These are phyloP conservation scores for Suhomyces ambrosiae DNA, from an alignment of 1,139 yeast species.

Conservation along the genomic window DNA sequence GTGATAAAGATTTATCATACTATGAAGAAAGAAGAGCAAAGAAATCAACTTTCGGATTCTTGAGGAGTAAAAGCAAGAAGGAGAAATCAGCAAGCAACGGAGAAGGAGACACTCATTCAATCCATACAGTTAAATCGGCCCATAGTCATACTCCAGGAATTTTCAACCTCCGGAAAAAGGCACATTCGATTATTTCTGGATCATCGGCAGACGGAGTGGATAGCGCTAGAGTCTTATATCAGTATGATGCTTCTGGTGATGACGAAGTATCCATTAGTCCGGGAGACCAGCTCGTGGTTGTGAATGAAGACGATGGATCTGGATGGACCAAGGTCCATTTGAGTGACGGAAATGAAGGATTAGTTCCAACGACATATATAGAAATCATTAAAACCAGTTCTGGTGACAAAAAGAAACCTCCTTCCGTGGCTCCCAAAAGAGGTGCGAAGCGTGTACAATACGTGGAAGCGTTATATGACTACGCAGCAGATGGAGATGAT, in stretches of 20 bases:
- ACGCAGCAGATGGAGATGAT: conserved; percentile 79
- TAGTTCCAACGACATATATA: conserved; percentile 88
- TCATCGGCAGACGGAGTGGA: conserved; percentile 18
- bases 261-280: conserved; percentile 70
- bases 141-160: conserved; percentile 33
- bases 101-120: conserved; percentile 28
- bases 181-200: conserved; percentile 26
- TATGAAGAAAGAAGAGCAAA: conserved; percentile 47
- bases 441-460: conserved; percentile 69
- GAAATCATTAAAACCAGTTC: conserved; percentile 36
- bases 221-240: conserved; percentile 60
- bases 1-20: conserved; percentile 66
- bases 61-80: conserved; percentile 27
- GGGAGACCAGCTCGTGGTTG: conserved; percentile 62
- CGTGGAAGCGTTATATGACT: conserved; percentile 77
- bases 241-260: conserved; percentile 67
- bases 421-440: conserved; percentile 81
- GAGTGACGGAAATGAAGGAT: conserved; percentile 55
- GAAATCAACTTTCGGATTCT: conserved; percentile 58
- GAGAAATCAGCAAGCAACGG: conserved; percentile 16
- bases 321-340: conserved; percentile 80
- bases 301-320: conserved; percentile 79
- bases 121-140: conserved; percentile 37
- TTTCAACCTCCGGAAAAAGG: conserved; percentile 42
- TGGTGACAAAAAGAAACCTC: conserved; percentile 57